Evolutionary conservation across 2,329 filamentous ascomycete genomes (phyloP), one percentile per base, ranked within the genome.

Genomic region (Fusarium piperis): DNA sequence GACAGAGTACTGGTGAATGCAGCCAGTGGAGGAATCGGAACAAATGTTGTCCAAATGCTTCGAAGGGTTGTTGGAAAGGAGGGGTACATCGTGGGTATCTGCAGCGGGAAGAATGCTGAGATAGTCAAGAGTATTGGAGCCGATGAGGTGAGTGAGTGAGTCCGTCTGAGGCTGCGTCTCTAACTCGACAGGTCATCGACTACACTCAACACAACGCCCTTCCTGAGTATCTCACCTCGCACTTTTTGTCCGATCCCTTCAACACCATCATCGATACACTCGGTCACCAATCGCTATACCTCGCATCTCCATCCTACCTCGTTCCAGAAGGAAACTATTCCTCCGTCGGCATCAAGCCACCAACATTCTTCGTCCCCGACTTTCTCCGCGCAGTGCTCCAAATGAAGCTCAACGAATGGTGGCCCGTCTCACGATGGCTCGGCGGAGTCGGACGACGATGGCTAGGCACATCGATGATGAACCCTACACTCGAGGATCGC

Each of bases 1-100:
- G 78, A 82, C 38, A 76, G 80, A 3, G 83, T 87, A 36, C 71
- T 88, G 52, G 78, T 88, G 5, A 86, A 87, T 68, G 86, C 85
- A 4, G 86, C 84, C 20, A 86, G 85, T 70, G 86, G 86, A 1
- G 86, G 85, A 13, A 83, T 88, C 7, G 86, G 86, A 13, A 80
- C 81, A 20, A 71, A 87, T 56, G 78, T 82, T 2, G 77, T 86
- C 52, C 86, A 88, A 77, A 81, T 86, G 78, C 78, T 75, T 48
- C 78, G 78, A 15, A 76, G 71, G n/a, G 67, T 78, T 71, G 79
- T 85, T 67, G 80, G 83, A 41, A 67, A 78, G 58, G 76, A 79
- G 0, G 86, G 85, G 3, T 75, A 78, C 55, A 81, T 89, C 2
- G 83, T 83, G 1, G 86, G 78, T 0, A 81, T 87, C 12, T 88